Evolutionary conservation across 768 basidiomycete genomes (phyloP).

Genomic region (Suillus subalutaceus): DNA sequence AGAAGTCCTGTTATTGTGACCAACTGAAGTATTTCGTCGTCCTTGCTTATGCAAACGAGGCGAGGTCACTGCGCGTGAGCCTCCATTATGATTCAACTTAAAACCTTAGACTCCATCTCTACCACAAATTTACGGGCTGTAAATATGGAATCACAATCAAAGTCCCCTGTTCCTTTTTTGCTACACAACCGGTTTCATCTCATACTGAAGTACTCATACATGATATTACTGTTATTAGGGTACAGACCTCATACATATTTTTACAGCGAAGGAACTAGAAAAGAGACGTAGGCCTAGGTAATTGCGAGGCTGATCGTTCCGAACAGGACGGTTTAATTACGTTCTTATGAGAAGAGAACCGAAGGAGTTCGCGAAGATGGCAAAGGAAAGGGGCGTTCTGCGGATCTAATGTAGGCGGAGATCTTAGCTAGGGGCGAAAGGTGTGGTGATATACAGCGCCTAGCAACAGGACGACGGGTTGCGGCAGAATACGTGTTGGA

Average conservation of each 20-base stretch:
- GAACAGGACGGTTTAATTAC: no score
- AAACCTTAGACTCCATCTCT: neutral
- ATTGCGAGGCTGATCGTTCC: no score
- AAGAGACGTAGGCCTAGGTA: no score
- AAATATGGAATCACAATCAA: slow-evolving; percentile 1
- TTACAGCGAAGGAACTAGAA: no score
- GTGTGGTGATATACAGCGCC: neutral
- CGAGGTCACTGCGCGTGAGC: neutral
- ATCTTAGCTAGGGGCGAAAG: neutral
- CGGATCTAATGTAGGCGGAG: neutral
- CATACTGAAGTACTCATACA: no score
- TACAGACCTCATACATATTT: no score
- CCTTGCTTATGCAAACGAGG: neutral
- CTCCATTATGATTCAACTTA: neutral
- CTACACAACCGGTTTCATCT: neutral
- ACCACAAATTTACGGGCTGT: neutral
- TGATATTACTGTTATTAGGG: no score
- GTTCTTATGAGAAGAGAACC: no score
- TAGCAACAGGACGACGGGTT: neutral
- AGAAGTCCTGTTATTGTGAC: neutral
- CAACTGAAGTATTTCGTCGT: neutral
- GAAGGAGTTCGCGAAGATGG: neutral
- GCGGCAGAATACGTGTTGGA: neutral
- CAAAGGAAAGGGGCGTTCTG: neutral
- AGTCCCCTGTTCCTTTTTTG: neutral